phyloP scores from a whole-genome alignment of 1,284 basidiomycete genomes.

The Amylostereum areolatum region DNA sequence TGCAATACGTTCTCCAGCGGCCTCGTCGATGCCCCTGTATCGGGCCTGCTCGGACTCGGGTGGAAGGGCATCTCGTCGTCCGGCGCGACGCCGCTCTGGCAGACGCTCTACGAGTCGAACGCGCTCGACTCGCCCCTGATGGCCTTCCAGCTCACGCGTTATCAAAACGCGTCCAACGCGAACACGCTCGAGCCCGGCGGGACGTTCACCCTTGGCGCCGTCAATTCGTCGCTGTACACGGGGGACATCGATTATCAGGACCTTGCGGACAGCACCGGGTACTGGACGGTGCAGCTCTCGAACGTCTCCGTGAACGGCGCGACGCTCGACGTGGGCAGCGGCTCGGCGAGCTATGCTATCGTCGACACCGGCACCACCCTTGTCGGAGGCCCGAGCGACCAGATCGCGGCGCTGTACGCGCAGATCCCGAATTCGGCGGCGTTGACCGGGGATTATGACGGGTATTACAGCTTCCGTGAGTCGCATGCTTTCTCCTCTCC shows the following conservation, averaged over 20 bases:
- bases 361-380: slow-evolving; percentile 90
- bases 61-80: slow-evolving; percentile 53
- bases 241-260: slow-evolving; percentile 76
- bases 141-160: slow-evolving; percentile 78
- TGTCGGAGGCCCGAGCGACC: slow-evolving; percentile 69
- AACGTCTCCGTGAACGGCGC: slow-evolving; percentile 52
- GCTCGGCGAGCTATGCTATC: slow-evolving; percentile 46
- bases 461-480: slow-evolving; percentile 74
- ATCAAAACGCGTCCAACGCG: slow-evolving; percentile 46
- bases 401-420: slow-evolving; percentile 62
- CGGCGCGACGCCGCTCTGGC: slow-evolving; percentile 59
- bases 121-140: slow-evolving; percentile 67
- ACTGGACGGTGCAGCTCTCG: slow-evolving; percentile 59
- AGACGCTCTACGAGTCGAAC: slow-evolving; percentile 57
- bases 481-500: slow-evolving; percentile 9
- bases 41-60: slow-evolving; percentile 62
- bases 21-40: slow-evolving; percentile 46
- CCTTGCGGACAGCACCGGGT: slow-evolving; percentile 45
- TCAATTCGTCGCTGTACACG: slow-evolving; percentile 66
- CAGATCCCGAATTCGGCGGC: slow-evolving; percentile 65
- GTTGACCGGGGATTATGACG: slow-evolving; percentile 58
- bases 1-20: slow-evolving; percentile 41
- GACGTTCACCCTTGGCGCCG: slow-evolving; percentile 69
- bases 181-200: slow-evolving; percentile 67
- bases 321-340: slow-evolving; percentile 41